These are phyloP conservation scores for Petasospora fabianii DNA, from an alignment of 1,139 yeast species.

Conservation along the genomic window DNA sequence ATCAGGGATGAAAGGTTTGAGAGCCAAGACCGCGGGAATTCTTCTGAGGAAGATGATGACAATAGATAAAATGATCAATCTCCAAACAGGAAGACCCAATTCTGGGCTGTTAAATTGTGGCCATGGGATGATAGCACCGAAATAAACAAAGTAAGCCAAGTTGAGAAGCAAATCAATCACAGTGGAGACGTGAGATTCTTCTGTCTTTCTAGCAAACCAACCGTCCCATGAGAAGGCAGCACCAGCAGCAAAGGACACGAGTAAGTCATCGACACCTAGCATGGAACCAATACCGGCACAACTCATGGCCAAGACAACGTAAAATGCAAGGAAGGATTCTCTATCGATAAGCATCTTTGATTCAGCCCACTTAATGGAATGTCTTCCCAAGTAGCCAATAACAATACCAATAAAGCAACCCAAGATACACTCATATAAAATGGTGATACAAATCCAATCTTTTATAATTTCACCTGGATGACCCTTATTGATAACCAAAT, in stretches of 20 bases:
- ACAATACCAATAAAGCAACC: slow-evolving; percentile 76
- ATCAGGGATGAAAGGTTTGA: slow-evolving; percentile 87
- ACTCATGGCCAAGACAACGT: slow-evolving; percentile 76
- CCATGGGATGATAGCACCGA: slow-evolving; percentile 97
- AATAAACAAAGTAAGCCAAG: slow-evolving; percentile 85
- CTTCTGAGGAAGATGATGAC: slow-evolving; percentile 83
- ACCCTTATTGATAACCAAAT: slow-evolving; percentile 64
- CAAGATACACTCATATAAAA: slow-evolving; percentile 82
- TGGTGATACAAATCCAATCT: slow-evolving; percentile 79
- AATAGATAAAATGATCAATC: slow-evolving; percentile 73
- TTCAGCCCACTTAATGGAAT: slow-evolving; percentile 78
- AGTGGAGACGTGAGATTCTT: slow-evolving; percentile 88
- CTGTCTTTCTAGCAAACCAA: slow-evolving; percentile 82
- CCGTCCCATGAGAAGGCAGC: slow-evolving; percentile 98
- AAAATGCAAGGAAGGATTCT: slow-evolving; percentile 90
- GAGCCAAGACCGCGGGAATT: slow-evolving; percentile 77
- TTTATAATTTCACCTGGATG: slow-evolving; percentile 66
- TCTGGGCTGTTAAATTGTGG: slow-evolving; percentile 62
- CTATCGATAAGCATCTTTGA: slow-evolving; percentile 73
- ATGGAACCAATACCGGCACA: slow-evolving; percentile 94
- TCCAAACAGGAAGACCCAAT: slow-evolving; percentile 80
- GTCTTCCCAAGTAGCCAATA: slow-evolving; percentile 75
- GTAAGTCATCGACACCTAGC: slow-evolving; percentile 86
- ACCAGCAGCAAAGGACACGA: slow-evolving; percentile 94
- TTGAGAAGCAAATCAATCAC: slow-evolving; percentile 83